These are phyloP conservation scores for Cystobasidium pallidum DNA, from an alignment of 1,284 basidiomycete genomes.

Conservation along the genomic window DNA sequence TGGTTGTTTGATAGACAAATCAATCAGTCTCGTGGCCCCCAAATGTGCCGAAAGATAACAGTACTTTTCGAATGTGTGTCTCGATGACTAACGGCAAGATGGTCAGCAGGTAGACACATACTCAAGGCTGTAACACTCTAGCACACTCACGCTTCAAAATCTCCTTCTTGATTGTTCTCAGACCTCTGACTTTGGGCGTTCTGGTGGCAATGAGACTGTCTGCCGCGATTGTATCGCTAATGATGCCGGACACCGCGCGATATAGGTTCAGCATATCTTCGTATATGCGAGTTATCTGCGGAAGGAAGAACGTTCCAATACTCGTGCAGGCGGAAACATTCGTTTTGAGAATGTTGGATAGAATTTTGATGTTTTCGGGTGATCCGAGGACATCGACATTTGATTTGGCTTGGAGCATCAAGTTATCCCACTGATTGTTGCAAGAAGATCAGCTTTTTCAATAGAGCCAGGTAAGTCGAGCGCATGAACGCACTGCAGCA, in stretches of 20 bases:
- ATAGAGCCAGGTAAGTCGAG: slow-evolving; percentile 1
- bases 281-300: slow-evolving; percentile 94
- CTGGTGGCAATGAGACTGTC: slow-evolving; percentile 93
- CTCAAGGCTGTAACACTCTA: too few relatives aligned
- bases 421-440: slow-evolving; percentile 81
- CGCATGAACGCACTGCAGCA: slow-evolving; percentile 64
- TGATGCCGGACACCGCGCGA: slow-evolving; percentile 96
- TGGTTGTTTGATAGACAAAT: slow-evolving; percentile 57
- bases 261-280: slow-evolving; percentile 98
- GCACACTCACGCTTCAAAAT: slow-evolving; percentile 72
- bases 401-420: slow-evolving; percentile 94
- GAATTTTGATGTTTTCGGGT: slow-evolving; percentile 93
- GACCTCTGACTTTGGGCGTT: slow-evolving; percentile 91
- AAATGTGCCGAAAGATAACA: neutral
- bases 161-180: slow-evolving; percentile 98
- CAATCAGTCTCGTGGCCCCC: neutral
- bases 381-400: slow-evolving; percentile 91
- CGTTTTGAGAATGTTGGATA: slow-evolving; percentile 96
- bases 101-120: neutral
- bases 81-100: slow-evolving; percentile 68
- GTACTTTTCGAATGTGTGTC: slow-evolving; percentile 72
- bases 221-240: slow-evolving; percentile 86
- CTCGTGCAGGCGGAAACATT: slow-evolving; percentile 98
- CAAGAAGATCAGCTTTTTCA: neutral
- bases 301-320: slow-evolving; percentile 94